These are phyloP conservation scores for Larix kaempferi DNA, from an alignment of 75 land plant species.

Conservation along the genomic window DNA sequence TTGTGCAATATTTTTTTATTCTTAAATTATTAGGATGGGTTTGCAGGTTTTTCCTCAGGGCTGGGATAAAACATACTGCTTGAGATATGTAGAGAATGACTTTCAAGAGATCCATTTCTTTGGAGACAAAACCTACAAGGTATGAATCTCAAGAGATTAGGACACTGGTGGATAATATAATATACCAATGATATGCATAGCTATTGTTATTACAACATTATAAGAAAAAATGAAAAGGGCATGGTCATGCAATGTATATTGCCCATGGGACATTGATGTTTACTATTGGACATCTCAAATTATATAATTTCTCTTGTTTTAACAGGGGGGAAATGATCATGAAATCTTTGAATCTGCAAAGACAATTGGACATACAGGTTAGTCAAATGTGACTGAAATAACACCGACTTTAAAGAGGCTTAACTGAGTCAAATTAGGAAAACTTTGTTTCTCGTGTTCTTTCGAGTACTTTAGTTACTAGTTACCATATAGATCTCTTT, in stretches of 20 bases:
- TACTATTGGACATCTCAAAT: background rate
- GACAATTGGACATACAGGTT: constrained; percentile 93
- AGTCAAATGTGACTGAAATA: background rate
- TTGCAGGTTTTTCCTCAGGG: constrained; percentile 92
- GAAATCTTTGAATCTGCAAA: constrained; percentile 80
- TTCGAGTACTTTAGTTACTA: background rate
- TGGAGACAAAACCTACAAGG: constrained; percentile 99
- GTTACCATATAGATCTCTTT: background rate
- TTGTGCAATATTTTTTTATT: background rate
- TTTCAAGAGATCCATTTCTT: constrained; percentile 94
- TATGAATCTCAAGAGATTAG: constrained; percentile 3
- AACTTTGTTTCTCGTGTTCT: background rate
- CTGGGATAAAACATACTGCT: constrained; percentile 98
- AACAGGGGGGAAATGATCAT: constrained; percentile 94
- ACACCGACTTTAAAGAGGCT: background rate
- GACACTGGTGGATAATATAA: background rate
- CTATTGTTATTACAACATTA: background rate
- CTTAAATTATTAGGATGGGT: background rate
- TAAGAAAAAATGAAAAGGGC: constrained; percentile 1
- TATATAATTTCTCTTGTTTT: constrained; percentile 6
- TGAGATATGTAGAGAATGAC: constrained; percentile 71
- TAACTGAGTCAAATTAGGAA: background rate
- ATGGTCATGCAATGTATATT: constrained; percentile 1
- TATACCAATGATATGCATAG: background rate
- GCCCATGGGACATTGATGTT: background rate